phyloP scores from a whole-genome alignment of 306 rosid species.

The Astragalus glycyphyllos region DNA sequence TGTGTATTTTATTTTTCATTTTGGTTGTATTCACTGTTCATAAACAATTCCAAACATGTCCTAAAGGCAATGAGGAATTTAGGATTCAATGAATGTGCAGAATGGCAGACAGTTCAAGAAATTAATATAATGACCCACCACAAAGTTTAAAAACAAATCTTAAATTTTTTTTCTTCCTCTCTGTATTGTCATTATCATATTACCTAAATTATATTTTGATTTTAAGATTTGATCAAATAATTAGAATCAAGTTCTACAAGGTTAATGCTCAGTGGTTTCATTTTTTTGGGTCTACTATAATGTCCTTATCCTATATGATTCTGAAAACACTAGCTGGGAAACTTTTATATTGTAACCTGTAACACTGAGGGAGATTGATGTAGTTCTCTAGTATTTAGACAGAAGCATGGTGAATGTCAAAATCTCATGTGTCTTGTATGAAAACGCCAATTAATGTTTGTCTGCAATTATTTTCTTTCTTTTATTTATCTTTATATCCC shows the following conservation, averaged over 20 bases:
- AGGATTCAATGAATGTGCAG: slow-evolving; percentile 16
- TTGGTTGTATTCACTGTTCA: slow-evolving; percentile 7
- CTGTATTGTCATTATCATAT: slow-evolving; percentile 32
- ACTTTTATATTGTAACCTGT: slow-evolving; percentile 16
- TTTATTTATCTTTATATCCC: slow-evolving; percentile 46
- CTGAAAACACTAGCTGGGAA: slow-evolving; percentile 34
- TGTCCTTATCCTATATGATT: slow-evolving; percentile 40
- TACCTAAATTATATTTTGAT: slow-evolving; percentile 26
- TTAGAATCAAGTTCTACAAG: slow-evolving; percentile 29
- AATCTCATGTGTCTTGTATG: slow-evolving; percentile 44
- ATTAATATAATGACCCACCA: slow-evolving; percentile 30
- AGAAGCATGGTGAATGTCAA: slow-evolving; percentile 52
- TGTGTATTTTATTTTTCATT: not conserved
- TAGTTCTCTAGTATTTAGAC: slow-evolving; percentile 47
- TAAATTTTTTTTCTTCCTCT: not conserved
- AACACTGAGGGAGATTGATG: slow-evolving; percentile 42
- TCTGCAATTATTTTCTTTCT: slow-evolving; percentile 52
- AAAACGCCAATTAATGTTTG: slow-evolving; percentile 47
- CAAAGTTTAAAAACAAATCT: not conserved
- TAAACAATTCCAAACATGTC: no score
- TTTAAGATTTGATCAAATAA: slow-evolving; percentile 34
- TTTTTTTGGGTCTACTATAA: slow-evolving; percentile 35
- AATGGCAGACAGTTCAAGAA: slow-evolving; percentile 26
- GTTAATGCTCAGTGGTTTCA: slow-evolving; percentile 29
- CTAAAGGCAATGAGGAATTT: slow-evolving; percentile 1